Base-by-base conservation (phyloP, 108 stramenopile genomes). In the Conticribra weissflogii region DNA sequence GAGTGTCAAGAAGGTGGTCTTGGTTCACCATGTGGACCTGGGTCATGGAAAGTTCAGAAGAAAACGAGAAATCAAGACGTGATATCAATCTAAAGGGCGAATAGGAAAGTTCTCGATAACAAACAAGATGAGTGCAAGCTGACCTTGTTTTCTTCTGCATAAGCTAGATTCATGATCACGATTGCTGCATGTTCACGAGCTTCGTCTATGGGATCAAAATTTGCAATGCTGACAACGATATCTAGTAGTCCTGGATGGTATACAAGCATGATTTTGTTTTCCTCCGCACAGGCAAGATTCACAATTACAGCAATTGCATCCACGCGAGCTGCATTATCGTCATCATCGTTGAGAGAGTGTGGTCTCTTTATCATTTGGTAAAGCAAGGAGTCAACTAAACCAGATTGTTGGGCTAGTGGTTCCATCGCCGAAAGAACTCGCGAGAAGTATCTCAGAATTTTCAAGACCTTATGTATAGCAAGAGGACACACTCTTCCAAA, bases 381-480 rank as follows among this genome's bases (percentile, higher is more conserved):
- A 0, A 78, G 65, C 15, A 72, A 58, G 7, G 77, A 56, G 45
- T 78, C 77, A 14, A 78, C 65, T 22, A 78, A 57, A 21, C 77
- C 77, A 47, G 71, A 29, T 41, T 78, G 66, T 29, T 68, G 66
- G 28, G 76, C 76, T 29, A 72, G 19, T 18, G 50, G 51, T 21
- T 75, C 78, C 82, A 83, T 83, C n/a, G 82, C 82, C 9, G 82
- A 83, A 5, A 83, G 44, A 24, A 83, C 78, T 51, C 82, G 73
- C 15, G 82, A 83, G 52, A 79, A 79, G 30, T 83, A 83, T 17
- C 82, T 59, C 14, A 83, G 55, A 33, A 83, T 74, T 54, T 79
- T 78, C 12, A 83, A 63, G 22, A 74, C 47, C 22, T 68, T 78
- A 36, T 44, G 45, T 7, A 75, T 50, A 41, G 76, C 78, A 63